Base-by-base conservation (phyloP, 2,329 filamentous ascomycete genomes). In the Verticillium longisporum region DNA sequence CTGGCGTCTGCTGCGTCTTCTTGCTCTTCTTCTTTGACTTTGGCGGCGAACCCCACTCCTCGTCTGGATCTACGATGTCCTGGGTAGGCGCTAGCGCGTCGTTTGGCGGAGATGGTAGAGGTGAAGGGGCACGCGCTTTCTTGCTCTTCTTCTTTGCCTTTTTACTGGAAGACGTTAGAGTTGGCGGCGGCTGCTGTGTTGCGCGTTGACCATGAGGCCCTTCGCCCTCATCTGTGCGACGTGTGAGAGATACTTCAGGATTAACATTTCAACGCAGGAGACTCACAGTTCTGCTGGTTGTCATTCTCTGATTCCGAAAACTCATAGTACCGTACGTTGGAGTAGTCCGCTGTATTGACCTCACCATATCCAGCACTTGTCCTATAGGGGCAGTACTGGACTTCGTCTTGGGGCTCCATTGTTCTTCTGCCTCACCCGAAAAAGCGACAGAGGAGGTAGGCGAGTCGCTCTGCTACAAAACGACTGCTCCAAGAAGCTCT, bases 311-410 rank as follows among this genome's bases (percentile, higher is more conserved):
- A 76, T 61, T 79, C 73, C 45, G 72, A 70, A 10, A 69, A 64
- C 58, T 75, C 69, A 59, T 72, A 74, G 66, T 74, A 80, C 63
- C 78, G 71, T 58, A 80, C 68, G 36, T 77, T 71, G 63, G 74
- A 77, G 70, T 76, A 80, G 66, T 80, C 70, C 64, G 77, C 74
- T 63, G 71, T 75, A 65, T 78, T 73, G 61, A 79, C 71, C 65
- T 75, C 71, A 70, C 76, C 61, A 21, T 26, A 21, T 50, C 45
- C 45, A 7, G 7, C 45, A 63, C 74, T 71, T 61, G 75, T 67
- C 74, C 77, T 72, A 59, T 70, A 69, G 55, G 75, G 73, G 72
- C 75, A 75, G 68, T 70, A 73, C 60, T 76, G 72, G 64, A 76
- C 69, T 59, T 67, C 69, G 63, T 69, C 70, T 67, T 68, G 67